phyloP scores from a whole-genome alignment of 202 grass and related monocot species.

The Elaeis oleifera region DNA sequence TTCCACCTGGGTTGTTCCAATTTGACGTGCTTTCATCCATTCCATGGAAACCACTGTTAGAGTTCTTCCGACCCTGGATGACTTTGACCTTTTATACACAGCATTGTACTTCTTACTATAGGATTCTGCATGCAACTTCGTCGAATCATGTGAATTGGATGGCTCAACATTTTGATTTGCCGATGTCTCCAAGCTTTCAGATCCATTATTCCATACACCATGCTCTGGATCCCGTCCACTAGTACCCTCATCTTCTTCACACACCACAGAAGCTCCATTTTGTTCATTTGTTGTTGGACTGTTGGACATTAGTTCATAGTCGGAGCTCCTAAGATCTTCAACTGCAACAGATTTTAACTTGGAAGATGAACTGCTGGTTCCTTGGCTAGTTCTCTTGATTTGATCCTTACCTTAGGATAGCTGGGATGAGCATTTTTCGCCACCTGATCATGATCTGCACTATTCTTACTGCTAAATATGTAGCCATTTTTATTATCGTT shows the following conservation, averaged over 20 bases:
- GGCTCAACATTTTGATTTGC: conserved; percentile 25
- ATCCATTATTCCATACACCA: conserved; percentile 25
- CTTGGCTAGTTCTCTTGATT: conserved; percentile 41
- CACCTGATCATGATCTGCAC: conserved; percentile 12
- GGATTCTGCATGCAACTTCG: conserved; percentile 29
- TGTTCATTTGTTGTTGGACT: conserved; percentile 11
- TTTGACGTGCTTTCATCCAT: conserved; percentile 68
- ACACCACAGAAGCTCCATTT: conserved; percentile 21
- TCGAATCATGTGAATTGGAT: conserved; percentile 28
- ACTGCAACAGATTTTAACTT: conserved; percentile 30
- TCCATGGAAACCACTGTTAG: conserved; percentile 38
- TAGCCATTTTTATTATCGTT: conserved; percentile 5
- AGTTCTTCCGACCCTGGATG: conserved; percentile 41
- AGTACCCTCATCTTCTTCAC: conserved; percentile 40
- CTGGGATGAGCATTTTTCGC: conserved; percentile 27
- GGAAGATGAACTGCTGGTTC: conserved; percentile 24
- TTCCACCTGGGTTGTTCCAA: conserved; percentile 53
- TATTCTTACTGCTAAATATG: conserved; percentile 22
- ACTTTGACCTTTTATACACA: conserved; percentile 74
- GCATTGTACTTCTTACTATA: conserved; percentile 30
- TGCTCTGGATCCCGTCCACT: conserved; percentile 27
- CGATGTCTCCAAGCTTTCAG: conserved; percentile 30
- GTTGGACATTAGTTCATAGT: conserved; percentile 5
- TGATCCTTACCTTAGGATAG: conserved; percentile 57
- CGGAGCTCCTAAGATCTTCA: conserved; percentile 17